Conservation (phyloP, 2,329 filamentous ascomycete species). For the Beauveria asiatica region DNA sequence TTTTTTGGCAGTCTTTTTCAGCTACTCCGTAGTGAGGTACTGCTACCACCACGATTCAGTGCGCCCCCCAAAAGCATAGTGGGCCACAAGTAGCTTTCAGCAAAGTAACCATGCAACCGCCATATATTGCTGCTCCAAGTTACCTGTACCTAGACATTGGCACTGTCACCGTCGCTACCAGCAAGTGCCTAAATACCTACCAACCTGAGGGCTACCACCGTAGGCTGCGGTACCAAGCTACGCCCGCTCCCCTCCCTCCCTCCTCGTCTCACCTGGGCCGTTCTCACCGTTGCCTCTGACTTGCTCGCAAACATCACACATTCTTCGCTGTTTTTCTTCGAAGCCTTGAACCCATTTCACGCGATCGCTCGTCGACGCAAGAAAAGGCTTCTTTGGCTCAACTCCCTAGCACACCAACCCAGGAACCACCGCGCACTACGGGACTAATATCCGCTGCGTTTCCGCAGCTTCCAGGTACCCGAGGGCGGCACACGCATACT, state of each 20-base stretch:
- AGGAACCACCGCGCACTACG: background rate
- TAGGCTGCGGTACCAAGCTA: background rate
- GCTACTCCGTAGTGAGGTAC: background rate
- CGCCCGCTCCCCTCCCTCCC: background rate
- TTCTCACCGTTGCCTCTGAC: background rate
- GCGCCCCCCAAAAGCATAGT: background rate
- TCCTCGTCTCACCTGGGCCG: background rate
- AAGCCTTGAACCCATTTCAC: background rate
- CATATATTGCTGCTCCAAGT: background rate
- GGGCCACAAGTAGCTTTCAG: background rate
- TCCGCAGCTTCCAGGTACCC: constrained; percentile 4
- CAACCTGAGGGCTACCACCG: too few relatives aligned
- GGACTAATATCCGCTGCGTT: constrained; percentile 1
- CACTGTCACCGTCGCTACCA: background rate
- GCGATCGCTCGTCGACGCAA: background rate
- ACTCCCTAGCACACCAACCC: background rate
- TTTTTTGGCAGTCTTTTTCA: background rate
- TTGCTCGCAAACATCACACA: constrained; percentile 7
- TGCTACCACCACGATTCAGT: background rate
- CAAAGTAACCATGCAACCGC: background rate
- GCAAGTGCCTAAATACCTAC: background rate
- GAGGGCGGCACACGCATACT: constrained; percentile 4
- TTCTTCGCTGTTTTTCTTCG: background rate
- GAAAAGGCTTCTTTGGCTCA: background rate
- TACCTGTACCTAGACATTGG: background rate